These are phyloP conservation scores for Lactuca saligna DNA, from an alignment of 129 eudicot species.

Conservation along the genomic window DNA sequence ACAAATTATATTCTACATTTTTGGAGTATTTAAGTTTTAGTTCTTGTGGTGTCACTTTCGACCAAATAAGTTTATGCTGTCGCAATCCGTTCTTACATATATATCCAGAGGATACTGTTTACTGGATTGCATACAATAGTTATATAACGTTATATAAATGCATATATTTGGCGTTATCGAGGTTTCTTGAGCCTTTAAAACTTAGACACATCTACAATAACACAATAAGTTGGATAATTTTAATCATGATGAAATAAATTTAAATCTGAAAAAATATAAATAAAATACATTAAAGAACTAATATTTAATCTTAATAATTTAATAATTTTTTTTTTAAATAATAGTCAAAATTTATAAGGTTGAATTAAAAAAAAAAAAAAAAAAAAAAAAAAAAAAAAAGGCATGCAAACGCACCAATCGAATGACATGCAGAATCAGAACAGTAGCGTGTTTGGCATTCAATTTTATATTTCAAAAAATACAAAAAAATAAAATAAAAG, in stretches of 20 bases:
- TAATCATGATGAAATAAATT: too few relatives aligned
- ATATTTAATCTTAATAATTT: too few relatives aligned
- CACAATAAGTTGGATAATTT: too few relatives aligned
- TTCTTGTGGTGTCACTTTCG: too few relatives aligned
- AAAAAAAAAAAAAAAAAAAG: neutral
- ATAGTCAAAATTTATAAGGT: neutral
- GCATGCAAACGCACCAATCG: slow-evolving; percentile 26
- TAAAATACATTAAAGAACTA: too few relatives aligned
- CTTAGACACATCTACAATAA: neutral
- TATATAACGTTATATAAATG: neutral
- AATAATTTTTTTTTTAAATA: too few relatives aligned
- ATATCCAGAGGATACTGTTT: neutral
- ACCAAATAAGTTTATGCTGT: too few relatives aligned
- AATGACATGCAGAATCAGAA: slow-evolving; percentile 36
- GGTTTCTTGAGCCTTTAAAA: slow-evolving; percentile 31
- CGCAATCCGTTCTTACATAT: too few relatives aligned
- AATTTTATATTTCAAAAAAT: neutral
- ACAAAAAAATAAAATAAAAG: neutral
- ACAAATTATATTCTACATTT: too few relatives aligned
- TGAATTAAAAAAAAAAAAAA: neutral
- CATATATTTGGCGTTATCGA: neutral
- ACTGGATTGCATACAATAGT: neutral
- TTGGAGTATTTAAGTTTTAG: too few relatives aligned
- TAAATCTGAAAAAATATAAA: too few relatives aligned
- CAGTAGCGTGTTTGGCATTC: slow-evolving; percentile 21